Percentiles rank a stretch among this genome's conserved stretches.
Conservation (phyloP, 106 monocot genomes). For the Apostasia ramifera region DNA sequence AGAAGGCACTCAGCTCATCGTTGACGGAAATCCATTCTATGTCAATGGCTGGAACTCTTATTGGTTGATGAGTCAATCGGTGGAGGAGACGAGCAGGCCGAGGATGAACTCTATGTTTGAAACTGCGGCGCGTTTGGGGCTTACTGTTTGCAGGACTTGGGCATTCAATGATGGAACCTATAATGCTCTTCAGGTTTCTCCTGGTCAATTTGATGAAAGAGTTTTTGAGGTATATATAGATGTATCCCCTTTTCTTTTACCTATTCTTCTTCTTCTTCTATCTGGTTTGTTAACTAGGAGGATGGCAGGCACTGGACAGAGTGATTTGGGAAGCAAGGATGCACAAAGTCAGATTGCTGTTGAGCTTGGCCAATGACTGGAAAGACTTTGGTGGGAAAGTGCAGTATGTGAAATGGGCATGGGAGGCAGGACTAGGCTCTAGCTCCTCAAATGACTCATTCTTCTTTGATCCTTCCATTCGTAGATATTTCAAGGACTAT, state of each 20-base stretch:
- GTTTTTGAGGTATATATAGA: slow-evolving; percentile 67
- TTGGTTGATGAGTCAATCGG: slow-evolving; percentile 91
- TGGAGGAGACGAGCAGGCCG: slow-evolving; percentile 49
- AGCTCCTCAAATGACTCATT: slow-evolving; percentile 86
- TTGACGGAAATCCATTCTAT: slow-evolving; percentile 69
- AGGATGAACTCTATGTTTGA: slow-evolving; percentile 50
- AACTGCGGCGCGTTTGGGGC: slow-evolving; percentile 56
- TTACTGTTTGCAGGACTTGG: slow-evolving; percentile 95
- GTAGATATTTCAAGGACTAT: slow-evolving; percentile 78
- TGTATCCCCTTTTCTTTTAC: neutral
- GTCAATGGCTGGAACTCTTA: slow-evolving; percentile 98
- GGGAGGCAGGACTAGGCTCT: slow-evolving; percentile 77
- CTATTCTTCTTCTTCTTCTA: neutral
- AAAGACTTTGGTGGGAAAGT: slow-evolving; percentile 73
- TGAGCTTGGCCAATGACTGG: slow-evolving; percentile 72
- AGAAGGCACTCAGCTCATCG: slow-evolving; percentile 51
- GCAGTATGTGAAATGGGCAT: slow-evolving; percentile 96
- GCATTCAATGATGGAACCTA: slow-evolving; percentile 92
- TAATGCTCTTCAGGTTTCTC: slow-evolving; percentile 88
- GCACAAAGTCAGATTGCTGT: slow-evolving; percentile 59
- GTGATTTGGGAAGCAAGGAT: slow-evolving; percentile 60
- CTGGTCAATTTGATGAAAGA: slow-evolving; percentile 71
- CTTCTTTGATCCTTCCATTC: slow-evolving; percentile 84
- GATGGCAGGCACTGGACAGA: slow-evolving; percentile 68
- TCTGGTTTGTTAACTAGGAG: neutral